These are phyloP conservation scores for Halophytophthora polymorphica DNA, from an alignment of 352 stramenopile genomes.

Conservation along the genomic window DNA sequence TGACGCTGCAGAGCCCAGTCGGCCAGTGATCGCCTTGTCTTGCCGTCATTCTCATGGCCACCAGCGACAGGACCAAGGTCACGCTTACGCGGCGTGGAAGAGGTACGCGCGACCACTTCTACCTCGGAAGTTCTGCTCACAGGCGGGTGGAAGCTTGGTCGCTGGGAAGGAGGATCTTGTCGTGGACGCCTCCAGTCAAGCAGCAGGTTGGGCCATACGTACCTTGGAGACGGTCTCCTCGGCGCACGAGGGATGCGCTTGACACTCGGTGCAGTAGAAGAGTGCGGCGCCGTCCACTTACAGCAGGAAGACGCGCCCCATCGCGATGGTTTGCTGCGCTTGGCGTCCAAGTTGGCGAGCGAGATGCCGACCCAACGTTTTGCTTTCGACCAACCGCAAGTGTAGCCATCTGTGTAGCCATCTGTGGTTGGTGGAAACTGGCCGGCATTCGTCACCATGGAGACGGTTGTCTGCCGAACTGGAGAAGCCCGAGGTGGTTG, in stretches of 20 bases:
- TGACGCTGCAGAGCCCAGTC: constrained; percentile 43
- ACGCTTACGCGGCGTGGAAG: constrained; percentile 82
- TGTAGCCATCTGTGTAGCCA: no score
- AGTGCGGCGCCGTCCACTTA: constrained; percentile 90
- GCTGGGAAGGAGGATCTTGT: background rate
- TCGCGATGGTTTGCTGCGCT: constrained; percentile 13
- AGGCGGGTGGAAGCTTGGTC: no score
- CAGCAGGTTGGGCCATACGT: constrained; percentile 9
- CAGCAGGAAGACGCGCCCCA: constrained; percentile 86
- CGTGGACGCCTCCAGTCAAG: background rate
- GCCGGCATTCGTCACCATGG: no score
- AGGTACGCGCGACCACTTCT: constrained; percentile 89
- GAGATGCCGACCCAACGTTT: no score
- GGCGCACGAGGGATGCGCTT: constrained; percentile 87
- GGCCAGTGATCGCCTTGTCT: background rate
- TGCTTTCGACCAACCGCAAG: no score
- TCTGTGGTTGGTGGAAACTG: no score
- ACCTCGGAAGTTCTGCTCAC: constrained; percentile 69
- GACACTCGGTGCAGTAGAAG: constrained; percentile 90
- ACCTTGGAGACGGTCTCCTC: constrained; percentile 96
- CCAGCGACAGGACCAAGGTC: background rate
- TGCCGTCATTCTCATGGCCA: background rate
- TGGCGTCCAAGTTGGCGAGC: background rate
- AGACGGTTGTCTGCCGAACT: no score
- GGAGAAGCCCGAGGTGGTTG: no score